phyloP scores from a whole-genome alignment of 352 stramenopile genomes.

The Phytophthora quininea region DNA sequence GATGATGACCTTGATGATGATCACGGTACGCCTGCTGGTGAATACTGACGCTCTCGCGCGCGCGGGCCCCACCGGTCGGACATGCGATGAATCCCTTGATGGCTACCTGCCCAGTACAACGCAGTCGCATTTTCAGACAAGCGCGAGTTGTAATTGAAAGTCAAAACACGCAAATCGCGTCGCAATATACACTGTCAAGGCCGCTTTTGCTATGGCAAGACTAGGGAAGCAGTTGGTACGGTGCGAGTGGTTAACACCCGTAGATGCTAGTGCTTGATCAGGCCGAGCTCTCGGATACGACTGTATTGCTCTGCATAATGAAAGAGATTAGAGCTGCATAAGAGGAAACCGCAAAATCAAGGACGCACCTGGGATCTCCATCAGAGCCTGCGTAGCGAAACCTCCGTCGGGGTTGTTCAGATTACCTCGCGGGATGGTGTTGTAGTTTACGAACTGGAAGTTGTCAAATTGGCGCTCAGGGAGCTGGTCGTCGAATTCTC shows the following conservation, averaged over 20 bases:
- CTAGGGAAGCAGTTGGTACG: no score
- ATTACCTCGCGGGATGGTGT: constrained; percentile 46
- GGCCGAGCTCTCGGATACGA: constrained; percentile 47
- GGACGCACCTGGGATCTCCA: constrained; percentile 55
- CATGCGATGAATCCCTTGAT: not conserved
- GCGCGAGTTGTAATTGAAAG: no score
- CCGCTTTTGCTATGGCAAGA: no score
- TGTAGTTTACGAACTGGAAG: constrained; percentile 88
- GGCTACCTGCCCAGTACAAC: not conserved
- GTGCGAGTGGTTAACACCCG: not conserved
- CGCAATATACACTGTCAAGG: no score
- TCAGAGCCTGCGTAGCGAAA: constrained; percentile 51
- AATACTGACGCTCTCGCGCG: not conserved
- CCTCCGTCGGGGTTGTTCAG: constrained; percentile 46
- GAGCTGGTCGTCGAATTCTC: constrained; percentile 76
- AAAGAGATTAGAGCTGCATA: not conserved
- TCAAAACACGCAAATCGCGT: no score
- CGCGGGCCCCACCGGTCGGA: not conserved
- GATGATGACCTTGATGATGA: not conserved
- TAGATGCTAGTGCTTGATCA: constrained; percentile 39
- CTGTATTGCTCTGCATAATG: constrained; percentile 61
- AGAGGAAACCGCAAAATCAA: constrained; percentile 17
- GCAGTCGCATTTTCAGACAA: not conserved
- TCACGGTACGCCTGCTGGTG: not conserved
- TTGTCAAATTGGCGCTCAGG: constrained; percentile 78